A percentile compares a stretch with the other conserved stretches of the same genome.
Conservation (phyloP, 2,329 filamentous ascomycete species). For the Periconia sp. region DNA sequence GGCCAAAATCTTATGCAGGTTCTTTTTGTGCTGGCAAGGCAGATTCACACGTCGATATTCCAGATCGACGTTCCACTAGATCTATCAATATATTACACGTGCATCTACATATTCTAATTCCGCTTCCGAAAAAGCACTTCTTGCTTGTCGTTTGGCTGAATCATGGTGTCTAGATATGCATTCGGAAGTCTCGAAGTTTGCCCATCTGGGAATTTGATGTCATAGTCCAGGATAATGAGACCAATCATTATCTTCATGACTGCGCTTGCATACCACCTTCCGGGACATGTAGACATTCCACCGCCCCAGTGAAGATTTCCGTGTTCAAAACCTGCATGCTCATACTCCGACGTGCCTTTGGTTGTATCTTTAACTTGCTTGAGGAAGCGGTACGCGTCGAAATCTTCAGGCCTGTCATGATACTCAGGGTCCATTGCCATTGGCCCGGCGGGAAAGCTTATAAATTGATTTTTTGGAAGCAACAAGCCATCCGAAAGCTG, state of each 20-base stretch:
- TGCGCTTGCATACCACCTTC: slow-evolving; percentile 13
- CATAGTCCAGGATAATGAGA: slow-evolving; percentile 7
- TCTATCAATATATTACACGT: no score
- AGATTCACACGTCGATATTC: no score
- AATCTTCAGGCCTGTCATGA: not conserved
- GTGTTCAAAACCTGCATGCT: slow-evolving; percentile 2
- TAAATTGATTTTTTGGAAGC: slow-evolving; percentile 3
- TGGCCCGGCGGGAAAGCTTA: slow-evolving; percentile 7
- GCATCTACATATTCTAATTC: no score
- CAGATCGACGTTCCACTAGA: no score
- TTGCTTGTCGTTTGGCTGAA: slow-evolving; percentile 2
- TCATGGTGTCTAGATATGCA: slow-evolving; percentile 4
- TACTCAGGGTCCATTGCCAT: slow-evolving; percentile 10
- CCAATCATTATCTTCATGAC: slow-evolving; percentile 12
- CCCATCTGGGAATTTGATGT: slow-evolving; percentile 6
- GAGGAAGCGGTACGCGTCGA: not conserved
- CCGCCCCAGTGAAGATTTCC: slow-evolving; percentile 16
- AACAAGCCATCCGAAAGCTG: slow-evolving; percentile 5
- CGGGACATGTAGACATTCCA: slow-evolving; percentile 9
- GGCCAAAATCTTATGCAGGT: no score
- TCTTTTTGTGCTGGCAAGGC: no score
- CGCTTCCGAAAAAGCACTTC: no score
- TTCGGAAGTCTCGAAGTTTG: slow-evolving; percentile 6
- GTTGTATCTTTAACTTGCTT: no score
- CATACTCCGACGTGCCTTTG: no score